phyloP scores from a whole-genome alignment of 495 filamentous ascomycete species.

The Aspergillus steynii region DNA sequence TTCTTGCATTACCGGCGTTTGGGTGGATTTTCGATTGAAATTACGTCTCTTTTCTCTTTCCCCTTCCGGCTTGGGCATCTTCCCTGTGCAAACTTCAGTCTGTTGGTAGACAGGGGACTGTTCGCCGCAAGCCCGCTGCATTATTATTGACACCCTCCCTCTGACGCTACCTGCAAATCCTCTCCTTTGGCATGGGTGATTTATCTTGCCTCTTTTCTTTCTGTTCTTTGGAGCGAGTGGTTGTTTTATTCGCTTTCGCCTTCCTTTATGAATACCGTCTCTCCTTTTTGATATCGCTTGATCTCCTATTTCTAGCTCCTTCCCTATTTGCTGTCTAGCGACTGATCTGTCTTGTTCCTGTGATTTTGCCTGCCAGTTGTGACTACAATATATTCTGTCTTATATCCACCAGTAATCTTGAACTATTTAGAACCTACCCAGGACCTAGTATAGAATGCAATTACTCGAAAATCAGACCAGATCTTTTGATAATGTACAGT shows the following conservation, averaged over 20 bases:
- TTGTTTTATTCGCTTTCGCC: conserved; percentile 4
- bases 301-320: conserved; percentile 7
- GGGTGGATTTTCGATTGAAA: conserved; percentile 23
- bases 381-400: conserved; percentile 1
- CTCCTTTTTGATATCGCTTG: not conserved
- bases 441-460: too few species aligned
- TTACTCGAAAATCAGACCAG: not conserved
- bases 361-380: conserved; percentile 11
- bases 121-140: conserved; percentile 20
- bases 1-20: conserved; percentile 50
- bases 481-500: not conserved
- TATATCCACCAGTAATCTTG: not conserved
- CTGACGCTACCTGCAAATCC: conserved; percentile 19
- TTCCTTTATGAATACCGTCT: conserved; percentile 5
- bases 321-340: conserved; percentile 11
- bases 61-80: conserved; percentile 16
- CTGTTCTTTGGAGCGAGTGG: conserved; percentile 1
- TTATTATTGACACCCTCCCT: conserved; percentile 23
- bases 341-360: conserved; percentile 10
- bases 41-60: conserved; percentile 20
- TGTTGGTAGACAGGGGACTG: conserved; percentile 22
- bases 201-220: conserved; percentile 3
- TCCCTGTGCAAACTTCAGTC: conserved; percentile 22
- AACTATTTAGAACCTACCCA: too few species aligned
- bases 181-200: conserved; percentile 18